Evolutionary conservation across 1,284 basidiomycete species (phyloP), one percentile per base, ranked within the genome.

Genomic region (Ganoderma sp.): DNA sequence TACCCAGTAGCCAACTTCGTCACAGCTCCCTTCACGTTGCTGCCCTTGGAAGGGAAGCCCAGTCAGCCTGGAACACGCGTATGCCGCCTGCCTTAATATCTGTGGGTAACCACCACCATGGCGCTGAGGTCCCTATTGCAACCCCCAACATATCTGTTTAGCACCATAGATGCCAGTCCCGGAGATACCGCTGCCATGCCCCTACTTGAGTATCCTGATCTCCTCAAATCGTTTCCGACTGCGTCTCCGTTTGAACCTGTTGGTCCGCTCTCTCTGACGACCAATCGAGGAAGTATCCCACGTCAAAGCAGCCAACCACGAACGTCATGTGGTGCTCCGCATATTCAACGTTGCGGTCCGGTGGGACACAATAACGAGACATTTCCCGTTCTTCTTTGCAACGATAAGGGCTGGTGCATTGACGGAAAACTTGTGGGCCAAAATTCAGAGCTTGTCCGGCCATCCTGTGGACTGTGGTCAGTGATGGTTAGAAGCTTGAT

Each of bases 391-490:
- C 34, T n/a, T 15, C 9, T 25, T 43, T 60, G 39, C 41, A 41
- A 60, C 12, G 19, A 39, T 39, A 37, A 39, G 19, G 19, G 19
- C 56, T 37, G n/a, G 12, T 10, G 32, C 15, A 39, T 19, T 22
- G 34, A 34, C 34, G 0, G n/a, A 39, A 22, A 34, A 37, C 50
- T 45, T 37, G 64, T 52, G 64, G 19, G 64, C 32, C 8, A 34
- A 34, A 34, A 34, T 48, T n/a, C 32, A 19, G 48, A 9, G n/a
- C 9, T 41, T 43, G 22, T 43, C 14, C 10, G 48, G 28, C 32
- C 61, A 61, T 34, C 37, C 64, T 61, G 59, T 45, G 59, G 48
- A 45, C 64, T 61, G 59, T 43, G 59, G 48, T 43, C 64, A 66
- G 58, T 66, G 48, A 66, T 17, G 25, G 25, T n/a, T n/a, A 14